phyloP scores from a whole-genome alignment of 257 asterid species.

The Prunella vulgaris region DNA sequence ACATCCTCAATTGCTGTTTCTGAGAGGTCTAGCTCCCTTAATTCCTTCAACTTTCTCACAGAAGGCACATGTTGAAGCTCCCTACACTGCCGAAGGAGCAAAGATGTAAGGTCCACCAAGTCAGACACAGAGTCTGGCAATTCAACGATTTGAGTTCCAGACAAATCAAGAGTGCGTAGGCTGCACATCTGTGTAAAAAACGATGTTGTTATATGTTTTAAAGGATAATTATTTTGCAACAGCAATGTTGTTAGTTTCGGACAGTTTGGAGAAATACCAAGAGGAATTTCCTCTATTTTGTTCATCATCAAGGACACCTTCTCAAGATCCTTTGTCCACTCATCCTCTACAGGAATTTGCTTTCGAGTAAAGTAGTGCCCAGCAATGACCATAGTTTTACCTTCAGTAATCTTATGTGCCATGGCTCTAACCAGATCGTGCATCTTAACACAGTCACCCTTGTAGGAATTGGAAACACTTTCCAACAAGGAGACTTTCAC shows the following conservation, averaged over 20 bases:
- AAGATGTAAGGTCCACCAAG: conserved; percentile 3
- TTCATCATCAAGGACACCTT: conserved; percentile 19
- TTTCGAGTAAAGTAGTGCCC: neutral
- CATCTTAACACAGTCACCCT: neutral
- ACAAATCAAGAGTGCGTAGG: conserved; percentile 11
- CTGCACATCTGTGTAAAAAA: conserved; percentile 12
- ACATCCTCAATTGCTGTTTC: neutral
- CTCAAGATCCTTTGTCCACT: conserved; percentile 19
- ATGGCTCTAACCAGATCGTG: conserved; percentile 20
- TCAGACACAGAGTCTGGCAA: conserved; percentile 14
- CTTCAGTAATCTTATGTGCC: conserved; percentile 20
- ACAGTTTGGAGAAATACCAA: conserved; percentile 20
- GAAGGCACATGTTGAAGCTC: conserved; percentile 1
- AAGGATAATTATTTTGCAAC: neutral
- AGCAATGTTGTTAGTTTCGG: conserved; percentile 18
- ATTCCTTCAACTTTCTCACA: conserved; percentile 13
- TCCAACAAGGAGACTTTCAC: conserved; percentile 14
- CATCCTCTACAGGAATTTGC: neutral
- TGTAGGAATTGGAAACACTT: neutral
- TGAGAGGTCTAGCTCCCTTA: conserved; percentile 16
- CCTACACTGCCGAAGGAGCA: neutral
- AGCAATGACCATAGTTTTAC: neutral
- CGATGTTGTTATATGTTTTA: neutral
- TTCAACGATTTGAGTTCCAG: neutral
- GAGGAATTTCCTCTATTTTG: neutral